Evolutionary conservation across 2,329 filamentous ascomycete genomes (phyloP).

Genomic region (Anthostomella pinea): DNA sequence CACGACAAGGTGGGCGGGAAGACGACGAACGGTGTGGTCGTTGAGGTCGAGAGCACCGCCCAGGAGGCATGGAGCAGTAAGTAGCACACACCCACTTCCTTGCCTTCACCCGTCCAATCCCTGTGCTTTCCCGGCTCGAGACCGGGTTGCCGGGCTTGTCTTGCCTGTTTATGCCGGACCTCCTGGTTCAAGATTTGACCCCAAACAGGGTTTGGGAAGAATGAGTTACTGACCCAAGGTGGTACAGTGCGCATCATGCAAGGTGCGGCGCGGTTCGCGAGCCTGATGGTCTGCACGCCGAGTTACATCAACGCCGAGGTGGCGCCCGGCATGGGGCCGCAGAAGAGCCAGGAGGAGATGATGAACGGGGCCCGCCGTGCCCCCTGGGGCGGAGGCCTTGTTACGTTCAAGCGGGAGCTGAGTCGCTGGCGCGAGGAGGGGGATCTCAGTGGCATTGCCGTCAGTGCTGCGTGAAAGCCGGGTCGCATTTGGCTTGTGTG

Average conservation of each 20-base stretch:
- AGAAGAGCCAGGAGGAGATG: constrained; percentile 25
- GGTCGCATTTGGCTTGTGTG: no score
- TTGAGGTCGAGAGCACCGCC: constrained; percentile 45
- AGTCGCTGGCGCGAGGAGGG: constrained; percentile 31
- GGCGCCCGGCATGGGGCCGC: constrained; percentile 18
- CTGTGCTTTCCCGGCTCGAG: no score
- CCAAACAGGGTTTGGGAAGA: no score
- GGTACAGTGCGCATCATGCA: constrained; percentile 31
- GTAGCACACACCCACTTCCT: no score
- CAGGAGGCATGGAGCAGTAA: constrained; percentile 49
- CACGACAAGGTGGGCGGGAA: constrained; percentile 24
- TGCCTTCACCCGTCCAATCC: no score
- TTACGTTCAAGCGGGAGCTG: constrained; percentile 28
- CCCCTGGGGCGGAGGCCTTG: constrained; percentile 32
- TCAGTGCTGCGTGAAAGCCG: constrained; percentile 11
- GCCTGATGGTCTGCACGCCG: constrained; percentile 49
- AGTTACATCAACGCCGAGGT: constrained; percentile 51
- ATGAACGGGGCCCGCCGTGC: constrained; percentile 31
- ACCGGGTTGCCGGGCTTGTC: no score
- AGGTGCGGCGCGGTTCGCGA: constrained; percentile 38
- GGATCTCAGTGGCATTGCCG: constrained; percentile 22
- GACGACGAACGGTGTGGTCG: constrained; percentile 15
- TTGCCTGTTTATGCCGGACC: no score
- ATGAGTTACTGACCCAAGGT: no score
- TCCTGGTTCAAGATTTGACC: no score